Conservation (phyloP, 225 moss, liverwort and hornwort species). For the Thuidium tamariscinum region DNA sequence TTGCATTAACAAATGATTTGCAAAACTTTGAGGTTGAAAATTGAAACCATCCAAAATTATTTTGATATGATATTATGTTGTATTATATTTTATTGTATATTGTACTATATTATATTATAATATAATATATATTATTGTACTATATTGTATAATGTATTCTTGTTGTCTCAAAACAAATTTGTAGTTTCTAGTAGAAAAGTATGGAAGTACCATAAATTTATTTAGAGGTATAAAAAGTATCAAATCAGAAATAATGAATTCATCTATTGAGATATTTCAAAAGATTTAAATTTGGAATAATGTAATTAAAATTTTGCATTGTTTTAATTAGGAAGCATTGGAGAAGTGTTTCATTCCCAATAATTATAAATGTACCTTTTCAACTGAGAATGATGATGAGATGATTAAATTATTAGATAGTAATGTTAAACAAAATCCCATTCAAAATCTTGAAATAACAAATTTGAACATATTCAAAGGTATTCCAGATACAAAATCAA, state of each 20-base stretch:
- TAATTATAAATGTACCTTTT: neutral
- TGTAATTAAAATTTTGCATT: neutral
- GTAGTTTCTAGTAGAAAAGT: fast-evolving
- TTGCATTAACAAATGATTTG: neutral
- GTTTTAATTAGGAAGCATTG: neutral
- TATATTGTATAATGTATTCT: neutral
- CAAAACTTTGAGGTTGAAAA: neutral
- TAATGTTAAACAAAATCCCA: neutral
- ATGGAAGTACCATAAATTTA: fast-evolving
- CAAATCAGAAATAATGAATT: neutral
- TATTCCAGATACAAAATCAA: neutral
- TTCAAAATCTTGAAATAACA: neutral
- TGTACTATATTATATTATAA: neutral
- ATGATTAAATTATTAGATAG: neutral
- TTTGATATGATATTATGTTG: neutral
- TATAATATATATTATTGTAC: neutral
- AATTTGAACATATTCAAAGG: neutral
- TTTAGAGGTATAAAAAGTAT: fast-evolving
- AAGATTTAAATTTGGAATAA: neutral
- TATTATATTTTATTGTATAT: too few species aligned
- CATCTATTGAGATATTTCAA: neutral
- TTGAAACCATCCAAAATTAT: neutral
- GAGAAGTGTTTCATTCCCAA: neutral
- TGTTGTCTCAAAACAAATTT: fast-evolving
- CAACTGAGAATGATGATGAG: neutral